Evolutionary conservation across 257 asterid genomes (phyloP), one percentile per base, ranked within the genome.

Genomic region (Ilex aquifolium): DNA sequence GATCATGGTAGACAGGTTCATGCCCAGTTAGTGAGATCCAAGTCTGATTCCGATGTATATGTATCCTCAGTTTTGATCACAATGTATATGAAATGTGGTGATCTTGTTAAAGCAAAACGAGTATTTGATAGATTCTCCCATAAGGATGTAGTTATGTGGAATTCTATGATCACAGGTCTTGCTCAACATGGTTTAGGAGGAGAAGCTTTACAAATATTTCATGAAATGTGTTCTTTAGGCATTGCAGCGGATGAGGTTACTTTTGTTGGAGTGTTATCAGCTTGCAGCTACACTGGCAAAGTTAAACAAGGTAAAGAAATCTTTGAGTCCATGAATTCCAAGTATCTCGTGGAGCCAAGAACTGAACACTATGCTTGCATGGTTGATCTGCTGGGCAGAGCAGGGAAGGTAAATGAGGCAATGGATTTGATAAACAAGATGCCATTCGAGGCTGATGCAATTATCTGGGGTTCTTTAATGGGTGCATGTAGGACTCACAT

Each of bases 1-100:
- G 71, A 72, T 69, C 76, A 76, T 66, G 96, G 96, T 32, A 82
- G 81, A 77, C 86, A 86, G 75, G 65, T 74, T 66, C 97, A 89
- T 63, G 84, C 86, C 17, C 81, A 69, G 53, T 30, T 79, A 56
- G 63, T 87, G 13, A 76, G 86, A 65, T 76, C 73, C 30, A 29
- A 68, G 56, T 56, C 80, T 13, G 80, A 76, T 21, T 75, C 65
- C 13, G 91, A 87, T 42, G 74, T 83, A 27, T 89, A 72, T 53
- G 53, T 83, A 57, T 72, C 83, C 16, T 82, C 91, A 36, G 78
- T 72, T 32, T 57, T 89, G 72, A 79, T 87, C 67, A 81, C 87
- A 16, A 83, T 83, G 95, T 90, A 87, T 58, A 81, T 87, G 84
- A 90, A 81, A 77, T 85, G 95, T 40, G 97, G 97, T 15, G 79